Base-by-base conservation (phyloP, 345 rosid genomes). In the Gossypium thurberi region DNA sequence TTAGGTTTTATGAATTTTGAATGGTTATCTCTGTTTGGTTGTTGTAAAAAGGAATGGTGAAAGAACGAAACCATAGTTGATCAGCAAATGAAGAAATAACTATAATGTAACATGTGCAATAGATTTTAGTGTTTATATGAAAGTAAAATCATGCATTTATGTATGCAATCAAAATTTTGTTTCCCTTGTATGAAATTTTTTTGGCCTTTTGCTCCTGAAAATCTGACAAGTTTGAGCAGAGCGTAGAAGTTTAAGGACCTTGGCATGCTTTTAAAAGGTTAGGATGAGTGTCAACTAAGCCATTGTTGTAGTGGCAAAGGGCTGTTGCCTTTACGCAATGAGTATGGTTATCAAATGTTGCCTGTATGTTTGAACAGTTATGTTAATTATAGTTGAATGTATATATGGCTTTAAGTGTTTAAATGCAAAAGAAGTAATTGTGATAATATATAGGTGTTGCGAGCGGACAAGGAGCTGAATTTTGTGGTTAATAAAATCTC, bases 401-500 rank as follows among this genome's bases (percentile, higher is more conserved):
- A 42, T 52, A 55, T 63, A 17, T 33, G 40, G 51, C 3, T n/a
- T 26, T n/a, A 21, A 33, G 66, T 62, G 73, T 47, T 63, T 44
- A 21, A 65, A 23, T 55, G 17, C 52, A 47, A 33, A 61, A n/a
- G 26, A 53, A 67, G 46, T 73, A 26, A 77, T 26, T 67, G 56
- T 6, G 51, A 69, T 47, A 23, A 23, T 62, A 55, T 56, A 52
- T 81, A 95, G 99, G 94, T 88, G 55, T 74, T 95, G 84, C 87
- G 74, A 82, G 78, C 92, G 23, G 97, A 93, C 73, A 65, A 60
- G 78, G 72, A 81, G 79, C 76, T 90, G 72, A 71, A 78, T 8
- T 90, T 85, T 81, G 72, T 74, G 42, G 92, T 93, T 46, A 72
- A 78, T 69, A 93, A 83, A 86, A 87, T 96, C 76, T 86, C 96